Evolutionary conservation across 331 rosid genomes (phyloP).

Genomic region (Malus hybrid): DNA sequence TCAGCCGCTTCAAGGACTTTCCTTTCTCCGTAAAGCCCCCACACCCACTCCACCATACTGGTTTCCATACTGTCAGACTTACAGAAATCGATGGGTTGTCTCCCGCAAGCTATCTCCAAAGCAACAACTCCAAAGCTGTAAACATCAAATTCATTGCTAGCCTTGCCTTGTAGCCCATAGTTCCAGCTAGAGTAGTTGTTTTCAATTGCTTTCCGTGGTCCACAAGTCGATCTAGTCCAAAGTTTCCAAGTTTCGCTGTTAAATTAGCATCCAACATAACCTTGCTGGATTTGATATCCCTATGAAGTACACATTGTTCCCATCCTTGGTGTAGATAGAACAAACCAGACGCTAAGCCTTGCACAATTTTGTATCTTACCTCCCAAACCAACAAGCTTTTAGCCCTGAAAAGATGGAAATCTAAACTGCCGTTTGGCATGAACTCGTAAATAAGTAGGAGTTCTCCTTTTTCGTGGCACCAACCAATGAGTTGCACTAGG

Average conservation of each 20-base stretch:
- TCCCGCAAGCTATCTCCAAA: background rate
- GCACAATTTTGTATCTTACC: background rate
- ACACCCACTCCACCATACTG: background rate
- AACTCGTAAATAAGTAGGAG: background rate
- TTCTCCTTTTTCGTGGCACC: background rate
- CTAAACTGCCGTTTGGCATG: background rate
- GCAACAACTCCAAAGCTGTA: background rate
- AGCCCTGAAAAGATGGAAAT: background rate
- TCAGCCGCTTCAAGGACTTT: background rate
- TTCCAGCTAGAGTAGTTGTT: background rate
- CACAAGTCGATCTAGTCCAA: background rate
- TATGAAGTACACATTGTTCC: background rate
- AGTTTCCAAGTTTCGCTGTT: background rate
- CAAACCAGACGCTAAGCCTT: background rate
- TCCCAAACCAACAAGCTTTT: background rate
- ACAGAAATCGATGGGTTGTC: background rate
- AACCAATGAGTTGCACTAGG: background rate
- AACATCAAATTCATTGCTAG: background rate
- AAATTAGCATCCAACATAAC: background rate
- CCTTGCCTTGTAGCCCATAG: constrained; percentile 1
- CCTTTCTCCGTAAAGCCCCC: background rate
- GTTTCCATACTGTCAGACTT: background rate
- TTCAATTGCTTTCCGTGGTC: background rate
- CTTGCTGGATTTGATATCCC: background rate
- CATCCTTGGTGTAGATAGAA: background rate